Base-by-base conservation (phyloP, 495 filamentous ascomycete species). In the Penicillium turbatum region DNA sequence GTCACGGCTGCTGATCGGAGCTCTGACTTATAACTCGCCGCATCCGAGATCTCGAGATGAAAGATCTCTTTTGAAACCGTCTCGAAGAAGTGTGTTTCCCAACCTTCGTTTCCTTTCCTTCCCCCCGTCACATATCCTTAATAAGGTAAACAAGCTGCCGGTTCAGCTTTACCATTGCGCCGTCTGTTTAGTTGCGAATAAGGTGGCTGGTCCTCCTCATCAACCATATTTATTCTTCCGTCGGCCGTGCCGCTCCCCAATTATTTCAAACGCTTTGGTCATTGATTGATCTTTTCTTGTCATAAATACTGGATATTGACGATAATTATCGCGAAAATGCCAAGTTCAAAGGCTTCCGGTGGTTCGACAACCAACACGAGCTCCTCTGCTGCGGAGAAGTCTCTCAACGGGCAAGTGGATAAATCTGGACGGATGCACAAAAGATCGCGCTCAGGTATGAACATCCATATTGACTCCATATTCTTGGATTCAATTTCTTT, bases 151-250 rank as follows among this genome's bases (percentile, higher is more conserved):
- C 16, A 73, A 64, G 63, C 66, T 69, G 72, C 72, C 67, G 70
- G 69, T 62, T 61, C 54, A 67, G 70, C 70, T 70, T 67, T 64
- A 62, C 63, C 59, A 67, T 67, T 59, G 51, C 60, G 36, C 27
- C 48, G 13, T 53, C 41, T 26, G 30, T 56, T 71, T 62, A 61
- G 21, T 27, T 42, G 21, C 39, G 51, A 58, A 41, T 56, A 64
- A 53, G 45, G 48, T 43, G 51, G 38, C 41, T 50, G 40, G 54
- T 53, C 45, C 36, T 49, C 39, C 39, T 56, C 42, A 26, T 46
- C 42, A 53, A 55, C 51, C 48, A 12, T 30, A 51, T 54, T 65
- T 24, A 55, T 48, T 48, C n/a, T 41, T 32, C 10, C 47, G 12
- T 26, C 46, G 21, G 21, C 21, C 21, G 21, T 4, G 21, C 52